Percentiles rank a stretch among this genome's conserved stretches.
Conservation (phyloP, 1,284 basidiomycete genomes). For the Cutaneotrichosporon sp. region DNA sequence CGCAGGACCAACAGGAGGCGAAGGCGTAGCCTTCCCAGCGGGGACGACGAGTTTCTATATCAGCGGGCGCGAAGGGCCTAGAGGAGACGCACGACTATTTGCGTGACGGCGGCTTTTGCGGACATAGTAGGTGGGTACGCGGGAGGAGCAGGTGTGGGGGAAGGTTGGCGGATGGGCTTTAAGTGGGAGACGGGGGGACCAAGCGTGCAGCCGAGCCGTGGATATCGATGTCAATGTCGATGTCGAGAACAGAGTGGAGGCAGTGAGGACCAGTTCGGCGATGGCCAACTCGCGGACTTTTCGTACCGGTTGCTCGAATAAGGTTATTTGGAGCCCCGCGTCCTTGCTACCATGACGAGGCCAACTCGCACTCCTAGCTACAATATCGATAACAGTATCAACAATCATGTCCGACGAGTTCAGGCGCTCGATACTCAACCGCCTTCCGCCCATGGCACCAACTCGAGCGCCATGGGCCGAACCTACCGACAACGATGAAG, state of each 20-base stretch:
- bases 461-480: constrained; percentile 50
- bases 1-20: constrained; percentile 94
- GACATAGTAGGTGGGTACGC: constrained; percentile 17
- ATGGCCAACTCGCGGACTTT: constrained; percentile 9
- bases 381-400: no score
- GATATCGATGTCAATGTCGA: not conserved
- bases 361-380: not conserved
- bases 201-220: not conserved
- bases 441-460: constrained; percentile 43
- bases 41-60: constrained; percentile 78
- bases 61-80: not conserved
- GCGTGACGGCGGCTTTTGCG: constrained; percentile 24
- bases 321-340: not conserved
- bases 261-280: not conserved
- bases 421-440: constrained; percentile 46
- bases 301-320: constrained; percentile 4
- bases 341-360: not conserved
- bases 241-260: not conserved
- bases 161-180: no score
- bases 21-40: constrained; percentile 93
- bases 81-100: constrained; percentile 23
- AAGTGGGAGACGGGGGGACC: no score
- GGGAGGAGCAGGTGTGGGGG: not conserved
- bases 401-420: constrained; percentile 49
- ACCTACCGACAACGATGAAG: constrained; percentile 48